Evolutionary conservation across 1,284 basidiomycete genomes (phyloP).

Genomic region (Peniophora sp.): DNA sequence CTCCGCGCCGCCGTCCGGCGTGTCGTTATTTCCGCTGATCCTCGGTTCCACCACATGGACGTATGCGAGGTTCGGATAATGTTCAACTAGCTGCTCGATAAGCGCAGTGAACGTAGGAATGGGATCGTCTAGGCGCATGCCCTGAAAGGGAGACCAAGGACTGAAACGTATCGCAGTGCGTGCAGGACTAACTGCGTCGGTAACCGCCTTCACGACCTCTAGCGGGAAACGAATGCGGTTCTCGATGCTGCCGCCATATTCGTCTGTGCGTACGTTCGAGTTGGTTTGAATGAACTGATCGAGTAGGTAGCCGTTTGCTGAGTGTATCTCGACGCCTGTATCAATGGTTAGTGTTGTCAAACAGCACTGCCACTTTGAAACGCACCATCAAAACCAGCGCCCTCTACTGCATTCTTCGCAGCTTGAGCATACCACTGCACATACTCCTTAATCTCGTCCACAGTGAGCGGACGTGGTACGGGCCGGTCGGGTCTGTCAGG

Average conservation of each 20-base stretch:
- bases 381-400: slow-evolving; percentile 26
- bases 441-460: slow-evolving; percentile 34
- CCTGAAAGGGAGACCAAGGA: slow-evolving; percentile 21
- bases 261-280: slow-evolving; percentile 47
- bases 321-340: slow-evolving; percentile 25
- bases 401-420: slow-evolving; percentile 16
- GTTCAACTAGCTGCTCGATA: slow-evolving; percentile 13
- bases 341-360: too few relatives aligned
- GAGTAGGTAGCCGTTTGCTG: slow-evolving; percentile 31
- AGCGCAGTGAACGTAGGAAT: slow-evolving; percentile 21
- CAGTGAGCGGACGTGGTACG: slow-evolving; percentile 17
- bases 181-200: slow-evolving; percentile 16
- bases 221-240: slow-evolving; percentile 45
- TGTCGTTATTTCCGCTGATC: slow-evolving; percentile 18
- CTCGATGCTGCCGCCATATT: slow-evolving; percentile 49
- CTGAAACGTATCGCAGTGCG: slow-evolving; percentile 33
- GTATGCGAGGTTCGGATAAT: slow-evolving; percentile 32
- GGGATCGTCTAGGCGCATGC: slow-evolving; percentile 15
- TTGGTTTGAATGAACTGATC: slow-evolving; percentile 30
- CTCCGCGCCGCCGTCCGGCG: not conserved
- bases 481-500: slow-evolving; percentile 23
- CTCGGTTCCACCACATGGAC: slow-evolving; percentile 32
- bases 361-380: too few relatives aligned
- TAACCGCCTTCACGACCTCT: slow-evolving; percentile 28
- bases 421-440: slow-evolving; percentile 27